phyloP scores from a whole-genome alignment of 257 asterid genomes.

The Knoxia roxburghii region DNA sequence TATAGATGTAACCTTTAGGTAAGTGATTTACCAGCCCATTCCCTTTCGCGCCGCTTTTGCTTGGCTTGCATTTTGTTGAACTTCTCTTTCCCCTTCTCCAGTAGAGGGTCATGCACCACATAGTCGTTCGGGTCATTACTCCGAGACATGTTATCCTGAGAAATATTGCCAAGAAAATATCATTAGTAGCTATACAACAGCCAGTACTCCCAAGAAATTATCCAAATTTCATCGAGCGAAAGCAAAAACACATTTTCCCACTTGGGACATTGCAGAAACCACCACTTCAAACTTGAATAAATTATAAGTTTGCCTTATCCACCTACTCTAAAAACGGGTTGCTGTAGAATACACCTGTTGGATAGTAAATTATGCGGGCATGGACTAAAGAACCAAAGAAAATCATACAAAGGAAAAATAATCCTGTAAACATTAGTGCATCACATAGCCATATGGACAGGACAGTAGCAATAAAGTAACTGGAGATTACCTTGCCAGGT shows the following conservation, averaged over 20 bases:
- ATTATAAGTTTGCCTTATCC: not conserved
- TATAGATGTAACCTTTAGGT: constrained; percentile 31
- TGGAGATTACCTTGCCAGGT: constrained; percentile 57
- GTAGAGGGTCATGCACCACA: constrained; percentile 84
- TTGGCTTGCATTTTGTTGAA: constrained; percentile 85
- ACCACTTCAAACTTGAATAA: not conserved
- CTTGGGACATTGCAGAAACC: not conserved
- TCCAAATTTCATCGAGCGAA: no score
- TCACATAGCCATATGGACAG: not conserved
- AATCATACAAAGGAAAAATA: not conserved
- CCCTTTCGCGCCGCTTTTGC: constrained; percentile 78
- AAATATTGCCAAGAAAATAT: constrained; percentile 7
- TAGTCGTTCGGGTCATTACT: constrained; percentile 87
- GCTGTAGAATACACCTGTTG: not conserved
- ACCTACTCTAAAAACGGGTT: not conserved
- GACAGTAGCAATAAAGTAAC: constrained; percentile 5
- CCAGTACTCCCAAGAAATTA: not conserved
- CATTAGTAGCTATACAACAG: not conserved
- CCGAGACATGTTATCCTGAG: constrained; percentile 82
- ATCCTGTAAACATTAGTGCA: not conserved
- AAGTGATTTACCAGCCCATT: constrained; percentile 96
- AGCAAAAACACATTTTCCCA: not conserved
- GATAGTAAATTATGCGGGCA: not conserved
- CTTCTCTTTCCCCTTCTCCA: constrained; percentile 96
- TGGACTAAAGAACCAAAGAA: not conserved